phyloP scores from a whole-genome alignment of 2,329 filamentous ascomycete species.

The Lachnellula willkommii region DNA sequence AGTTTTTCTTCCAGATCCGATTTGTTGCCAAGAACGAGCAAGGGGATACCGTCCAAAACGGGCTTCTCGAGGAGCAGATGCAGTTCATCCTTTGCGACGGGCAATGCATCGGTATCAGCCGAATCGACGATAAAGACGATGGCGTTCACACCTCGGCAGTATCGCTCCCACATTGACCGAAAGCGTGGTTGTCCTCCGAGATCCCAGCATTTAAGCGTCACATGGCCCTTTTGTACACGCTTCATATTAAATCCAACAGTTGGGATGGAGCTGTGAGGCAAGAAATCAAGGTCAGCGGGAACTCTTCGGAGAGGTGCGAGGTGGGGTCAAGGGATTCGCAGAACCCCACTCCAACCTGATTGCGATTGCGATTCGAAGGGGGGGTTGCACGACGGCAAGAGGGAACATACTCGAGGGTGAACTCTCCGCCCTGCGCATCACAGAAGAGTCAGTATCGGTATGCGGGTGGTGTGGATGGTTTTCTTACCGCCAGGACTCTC shows the following conservation, averaged over 20 bases:
- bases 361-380: not conserved
- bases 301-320: slow-evolving; percentile 3
- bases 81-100: slow-evolving; percentile 85
- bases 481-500: slow-evolving; percentile 85
- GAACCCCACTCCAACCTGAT: slow-evolving; percentile 7
- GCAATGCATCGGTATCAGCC: slow-evolving; percentile 73
- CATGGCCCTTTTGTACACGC: slow-evolving; percentile 93
- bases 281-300: slow-evolving; percentile 34
- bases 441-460: slow-evolving; percentile 33
- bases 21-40: slow-evolving; percentile 95
- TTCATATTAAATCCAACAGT: slow-evolving; percentile 99
- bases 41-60: slow-evolving; percentile 79
- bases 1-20: slow-evolving; percentile 89
- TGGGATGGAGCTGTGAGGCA: slow-evolving; percentile 74
- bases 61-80: slow-evolving; percentile 82
- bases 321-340: not conserved
- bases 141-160: slow-evolving; percentile 94
- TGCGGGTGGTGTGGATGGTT: slow-evolving; percentile 14
- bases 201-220: slow-evolving; percentile 99
- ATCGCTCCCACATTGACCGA: slow-evolving; percentile 98
- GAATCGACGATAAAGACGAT: slow-evolving; percentile 99
- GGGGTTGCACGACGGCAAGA: not conserved
- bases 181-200: slow-evolving; percentile 95
- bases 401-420: slow-evolving; percentile 87
- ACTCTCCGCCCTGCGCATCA: slow-evolving; percentile 77